Evolutionary conservation across 2,329 filamentous ascomycete genomes (phyloP), one percentile per base, ranked within the genome.

Genomic region (Clarireedia hainanense): DNA sequence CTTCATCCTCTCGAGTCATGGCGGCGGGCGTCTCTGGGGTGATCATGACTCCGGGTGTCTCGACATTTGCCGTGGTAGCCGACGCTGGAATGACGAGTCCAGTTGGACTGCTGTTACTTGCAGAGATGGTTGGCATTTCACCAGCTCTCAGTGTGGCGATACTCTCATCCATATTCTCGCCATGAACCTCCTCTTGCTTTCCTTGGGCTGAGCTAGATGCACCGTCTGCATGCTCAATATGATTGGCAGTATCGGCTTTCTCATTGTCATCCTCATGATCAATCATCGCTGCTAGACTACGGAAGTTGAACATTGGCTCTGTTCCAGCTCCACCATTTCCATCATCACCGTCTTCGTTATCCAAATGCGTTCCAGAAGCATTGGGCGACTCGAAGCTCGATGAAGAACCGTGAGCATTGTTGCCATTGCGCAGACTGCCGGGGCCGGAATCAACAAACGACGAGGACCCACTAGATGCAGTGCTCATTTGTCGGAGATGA

Each of bases 281-380:
- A 30, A 96, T 88, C 69, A 95, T 89, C 59, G 89, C 88, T 2
- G 89, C 88, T 23, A 97, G 74, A 63, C 90, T 96, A 55, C 84
- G 80, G 68, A 96, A 96, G 70, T 96, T 96, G 72, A 95, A 94
- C 80, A 96, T 83, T 3, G 90, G 83, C 67, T 96, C 91, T 0
- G 78, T 74, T 47, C 78, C 77, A 4, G 75, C 65, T 54, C 75
- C 78, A 5, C 72, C 73, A 61, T 73, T 72, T 14, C 77, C 75
- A 4, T 77, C 74, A 24, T 80, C 78, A 6, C 74, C 71, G 24
- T 83, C 79, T 2, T 61, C 71, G 42, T 43, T 42, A 2, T 72
- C 74, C 2, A 81, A 69, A 45, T 79, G 82, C 1, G 79, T 66
- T 4, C 78, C 79, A 59, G 81, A 85, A 1, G 75, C 76, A 47